A percentile compares a stretch with the other conserved stretches of the same genome.
Evolutionary conservation across 2,329 filamentous ascomycete genomes (phyloP).

Genomic region (Penicillium corylophilum): DNA sequence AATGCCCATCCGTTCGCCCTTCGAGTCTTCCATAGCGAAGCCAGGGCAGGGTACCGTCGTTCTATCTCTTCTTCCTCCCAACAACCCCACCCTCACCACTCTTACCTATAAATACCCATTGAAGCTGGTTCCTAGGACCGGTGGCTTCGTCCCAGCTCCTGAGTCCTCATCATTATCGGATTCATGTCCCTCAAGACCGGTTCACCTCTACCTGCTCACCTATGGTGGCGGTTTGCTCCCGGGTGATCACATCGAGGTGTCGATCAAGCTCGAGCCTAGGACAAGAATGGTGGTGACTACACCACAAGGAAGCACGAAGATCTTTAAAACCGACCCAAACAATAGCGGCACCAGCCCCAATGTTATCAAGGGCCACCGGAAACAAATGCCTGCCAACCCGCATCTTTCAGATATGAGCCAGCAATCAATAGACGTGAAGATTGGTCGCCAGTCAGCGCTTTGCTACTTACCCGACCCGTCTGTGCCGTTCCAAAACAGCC

Average conservation of each 20-base stretch:
- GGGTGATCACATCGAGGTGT: conserved; percentile 76
- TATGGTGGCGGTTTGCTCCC: conserved; percentile 93
- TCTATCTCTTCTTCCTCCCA: conserved; percentile 68
- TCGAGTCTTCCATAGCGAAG: conserved; percentile 68
- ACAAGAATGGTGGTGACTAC: conserved; percentile 66
- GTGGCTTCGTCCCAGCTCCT: conserved; percentile 58
- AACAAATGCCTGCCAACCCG: conserved; percentile 41
- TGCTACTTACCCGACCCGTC: conserved; percentile 83
- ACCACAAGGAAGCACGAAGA: conserved; percentile 81
- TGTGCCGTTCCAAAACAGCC: conserved; percentile 81
- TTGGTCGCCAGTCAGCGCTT: conserved; percentile 52
- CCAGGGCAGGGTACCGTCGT: conserved; percentile 78
- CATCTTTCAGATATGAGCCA: conserved; percentile 41
- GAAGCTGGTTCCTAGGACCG: conserved; percentile 82
- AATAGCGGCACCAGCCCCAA: conserved; percentile 14
- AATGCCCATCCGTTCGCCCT: conserved; percentile 61
- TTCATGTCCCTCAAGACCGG: conserved; percentile 50
- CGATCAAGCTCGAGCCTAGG: conserved; percentile 61
- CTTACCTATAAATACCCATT: conserved; percentile 91
- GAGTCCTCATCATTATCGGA: conserved; percentile 23
- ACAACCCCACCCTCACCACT: conserved; percentile 67
- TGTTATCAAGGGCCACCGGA: conserved; percentile 27
- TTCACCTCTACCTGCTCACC: conserved; percentile 84
- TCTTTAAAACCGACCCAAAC: conserved; percentile 72
- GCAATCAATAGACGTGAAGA: conserved; percentile 51